Conservation (phyloP, 75 land plant species). For the Picea glauca region DNA sequence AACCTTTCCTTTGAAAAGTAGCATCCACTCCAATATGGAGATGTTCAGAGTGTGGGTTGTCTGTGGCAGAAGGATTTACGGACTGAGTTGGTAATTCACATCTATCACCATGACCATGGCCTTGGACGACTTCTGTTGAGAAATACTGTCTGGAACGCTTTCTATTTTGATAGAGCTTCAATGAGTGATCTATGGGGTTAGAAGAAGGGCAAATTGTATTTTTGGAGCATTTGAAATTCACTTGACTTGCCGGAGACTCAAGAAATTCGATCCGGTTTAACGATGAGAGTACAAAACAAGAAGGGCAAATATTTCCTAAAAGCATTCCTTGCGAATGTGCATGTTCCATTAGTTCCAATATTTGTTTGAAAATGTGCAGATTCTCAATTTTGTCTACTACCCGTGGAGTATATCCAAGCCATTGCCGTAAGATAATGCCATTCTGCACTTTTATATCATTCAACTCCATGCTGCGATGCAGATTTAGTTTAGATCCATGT, state of each 20-base stretch:
- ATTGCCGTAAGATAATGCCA: conserved; percentile 43
- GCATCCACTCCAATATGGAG: background rate
- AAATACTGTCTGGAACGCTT: background rate
- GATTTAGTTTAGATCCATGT: conserved; percentile 10
- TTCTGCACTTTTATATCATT: conserved; percentile 4
- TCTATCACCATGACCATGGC: background rate
- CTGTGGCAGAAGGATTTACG: background rate
- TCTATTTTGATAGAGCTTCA: background rate
- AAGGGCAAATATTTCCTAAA: conserved; percentile 47
- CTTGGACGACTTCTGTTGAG: background rate
- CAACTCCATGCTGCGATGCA: background rate
- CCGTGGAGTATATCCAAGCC: conserved; percentile 25
- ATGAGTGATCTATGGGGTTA: background rate
- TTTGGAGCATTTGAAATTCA: conserved; percentile 4
- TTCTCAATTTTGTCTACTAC: conserved; percentile 34
- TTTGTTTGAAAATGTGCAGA: conserved; percentile 52
- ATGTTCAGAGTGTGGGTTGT: background rate
- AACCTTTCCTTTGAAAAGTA: background rate
- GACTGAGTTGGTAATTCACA: background rate
- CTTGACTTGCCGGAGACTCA: conserved; percentile 25
- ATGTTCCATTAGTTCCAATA: conserved; percentile 41
- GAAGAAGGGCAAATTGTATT: background rate
- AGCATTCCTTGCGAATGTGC: conserved; percentile 46
- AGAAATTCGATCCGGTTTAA: conserved; percentile 40
- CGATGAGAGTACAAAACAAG: conserved; percentile 43